These are phyloP conservation scores for Kwoniella dejecticola DNA, from an alignment of 768 basidiomycete species.

Conservation along the genomic window DNA sequence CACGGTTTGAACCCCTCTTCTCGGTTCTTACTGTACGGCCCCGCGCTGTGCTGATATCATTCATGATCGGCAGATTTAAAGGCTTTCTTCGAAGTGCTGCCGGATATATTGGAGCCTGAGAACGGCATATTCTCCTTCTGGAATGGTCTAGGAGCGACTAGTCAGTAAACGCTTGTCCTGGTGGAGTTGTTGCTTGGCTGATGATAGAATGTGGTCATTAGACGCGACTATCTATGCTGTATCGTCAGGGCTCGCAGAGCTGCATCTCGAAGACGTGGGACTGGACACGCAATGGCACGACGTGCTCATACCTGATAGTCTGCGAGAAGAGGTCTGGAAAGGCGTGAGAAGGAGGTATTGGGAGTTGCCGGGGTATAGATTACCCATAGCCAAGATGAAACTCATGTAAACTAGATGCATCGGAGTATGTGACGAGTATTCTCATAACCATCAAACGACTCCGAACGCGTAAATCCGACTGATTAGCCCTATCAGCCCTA, in stretches of 20 bases:
- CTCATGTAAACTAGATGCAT: conserved; percentile 1
- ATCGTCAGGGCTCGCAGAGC: conserved; percentile 77
- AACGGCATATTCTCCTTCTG: conserved; percentile 89
- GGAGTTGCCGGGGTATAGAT: conserved; percentile 68
- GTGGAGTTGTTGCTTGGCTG: not conserved
- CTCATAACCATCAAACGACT: too few relatives aligned
- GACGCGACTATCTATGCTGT: conserved; percentile 89
- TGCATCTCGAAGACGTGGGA: conserved; percentile 82
- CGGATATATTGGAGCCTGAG: conserved; percentile 72
- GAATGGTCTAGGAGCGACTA: conserved; percentile 94
- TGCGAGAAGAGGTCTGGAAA: conserved; percentile 71
- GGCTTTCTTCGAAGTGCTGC: conserved; percentile 77
- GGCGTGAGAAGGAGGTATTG: conserved; percentile 56
- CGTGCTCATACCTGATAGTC: conserved; percentile 66
- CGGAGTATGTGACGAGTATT: too few relatives aligned
- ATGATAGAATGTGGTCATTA: conserved; percentile 48
- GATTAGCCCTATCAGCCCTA: too few relatives aligned
- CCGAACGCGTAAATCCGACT: too few relatives aligned
- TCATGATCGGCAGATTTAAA: conserved; percentile 62
- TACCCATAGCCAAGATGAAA: conserved; percentile 53
- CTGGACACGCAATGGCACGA: conserved; percentile 79
- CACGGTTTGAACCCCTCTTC: not conserved
- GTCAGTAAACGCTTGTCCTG: conserved; percentile 58
- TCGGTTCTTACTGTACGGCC: not conserved
- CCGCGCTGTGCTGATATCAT: not conserved